Percentiles rank a stretch among this genome's conserved stretches.
Evolutionary conservation across 2,329 filamentous ascomycete species (phyloP).

Genomic region (Colletotrichum chlorophyti): DNA sequence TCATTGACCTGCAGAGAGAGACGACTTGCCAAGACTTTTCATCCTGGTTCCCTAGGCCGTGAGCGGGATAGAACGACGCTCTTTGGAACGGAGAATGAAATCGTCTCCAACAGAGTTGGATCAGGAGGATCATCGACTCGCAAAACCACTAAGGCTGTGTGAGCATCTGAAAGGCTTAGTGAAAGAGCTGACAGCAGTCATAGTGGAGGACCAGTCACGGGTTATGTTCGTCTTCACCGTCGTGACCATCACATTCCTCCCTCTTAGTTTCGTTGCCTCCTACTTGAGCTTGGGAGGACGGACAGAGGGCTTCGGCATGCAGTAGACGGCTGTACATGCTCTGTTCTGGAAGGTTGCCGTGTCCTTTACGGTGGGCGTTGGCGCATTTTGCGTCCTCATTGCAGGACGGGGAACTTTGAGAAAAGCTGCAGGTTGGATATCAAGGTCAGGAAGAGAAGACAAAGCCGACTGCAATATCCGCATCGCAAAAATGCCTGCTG

Average conservation of each 20-base stretch:
- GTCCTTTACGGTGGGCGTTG: constrained; percentile 20
- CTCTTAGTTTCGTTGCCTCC: constrained; percentile 38
- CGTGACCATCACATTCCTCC: constrained; percentile 39
- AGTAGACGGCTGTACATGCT: constrained; percentile 18
- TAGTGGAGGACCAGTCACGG: constrained; percentile 34
- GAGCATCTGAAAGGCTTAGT: background rate
- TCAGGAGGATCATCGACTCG: background rate
- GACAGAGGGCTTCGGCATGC: background rate
- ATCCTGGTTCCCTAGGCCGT: background rate
- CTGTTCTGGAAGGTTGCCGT: constrained; percentile 26
- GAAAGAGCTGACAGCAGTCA: constrained; percentile 25
- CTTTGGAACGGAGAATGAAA: background rate
- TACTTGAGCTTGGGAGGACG: constrained; percentile 40
- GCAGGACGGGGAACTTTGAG: background rate
- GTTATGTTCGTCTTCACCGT: constrained; percentile 40
- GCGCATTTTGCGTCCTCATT: constrained; percentile 7
- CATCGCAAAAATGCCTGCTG: too few species aligned
- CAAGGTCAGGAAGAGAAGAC: too few species aligned
- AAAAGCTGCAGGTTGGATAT: too few species aligned
- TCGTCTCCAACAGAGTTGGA: background rate
- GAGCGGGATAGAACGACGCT: background rate
- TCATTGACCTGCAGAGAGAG: constrained; percentile 5
- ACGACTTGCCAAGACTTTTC: background rate
- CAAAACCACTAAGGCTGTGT: background rate
- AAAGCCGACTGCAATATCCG: too few species aligned